Percentiles rank a stretch among this genome's conserved stretches.
Conservation (phyloP, 106 monocot genomes). For the Dioscorea dumetorum region DNA sequence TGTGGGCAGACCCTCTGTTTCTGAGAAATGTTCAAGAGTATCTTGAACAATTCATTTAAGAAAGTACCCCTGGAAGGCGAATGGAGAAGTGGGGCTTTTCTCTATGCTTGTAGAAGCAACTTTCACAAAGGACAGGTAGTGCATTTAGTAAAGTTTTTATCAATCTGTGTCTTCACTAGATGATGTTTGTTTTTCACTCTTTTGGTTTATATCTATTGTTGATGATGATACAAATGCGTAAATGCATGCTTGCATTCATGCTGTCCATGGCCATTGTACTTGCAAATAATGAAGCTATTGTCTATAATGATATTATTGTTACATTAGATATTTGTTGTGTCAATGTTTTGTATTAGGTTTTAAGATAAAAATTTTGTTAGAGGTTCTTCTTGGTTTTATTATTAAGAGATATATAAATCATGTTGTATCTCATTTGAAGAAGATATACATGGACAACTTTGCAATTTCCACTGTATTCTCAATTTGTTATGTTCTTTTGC, state of each 20-base stretch:
- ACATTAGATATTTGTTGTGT: no score
- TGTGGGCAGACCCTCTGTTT: no score
- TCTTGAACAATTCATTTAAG: not conserved
- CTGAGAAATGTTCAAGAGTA: constrained; percentile 12
- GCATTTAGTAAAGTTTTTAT: not conserved
- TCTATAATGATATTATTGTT: not conserved
- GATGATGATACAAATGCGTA: not conserved
- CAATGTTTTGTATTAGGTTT: no score
- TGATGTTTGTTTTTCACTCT: not conserved
- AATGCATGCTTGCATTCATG: not conserved
- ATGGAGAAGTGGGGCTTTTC: constrained; percentile 5
- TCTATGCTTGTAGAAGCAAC: constrained; percentile 14
- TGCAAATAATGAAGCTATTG: not conserved
- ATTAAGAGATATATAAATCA: no score
- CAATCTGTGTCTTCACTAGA: not conserved
- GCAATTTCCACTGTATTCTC: no score
- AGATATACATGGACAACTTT: no score
- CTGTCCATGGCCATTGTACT: not conserved
- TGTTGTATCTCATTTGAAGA: no score
- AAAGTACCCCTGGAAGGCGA: not conserved
- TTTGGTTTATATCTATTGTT: not conserved
- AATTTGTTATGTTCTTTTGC: no score
- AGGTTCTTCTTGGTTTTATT: no score
- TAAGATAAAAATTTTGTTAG: no score
- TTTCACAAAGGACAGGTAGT: constrained; percentile 43